A percentile compares a stretch with the other conserved stretches of the same genome.
These are phyloP conservation scores for Nitzschia sp. DNA, from an alignment of 108 stramenopile genomes.

Conservation along the genomic window DNA sequence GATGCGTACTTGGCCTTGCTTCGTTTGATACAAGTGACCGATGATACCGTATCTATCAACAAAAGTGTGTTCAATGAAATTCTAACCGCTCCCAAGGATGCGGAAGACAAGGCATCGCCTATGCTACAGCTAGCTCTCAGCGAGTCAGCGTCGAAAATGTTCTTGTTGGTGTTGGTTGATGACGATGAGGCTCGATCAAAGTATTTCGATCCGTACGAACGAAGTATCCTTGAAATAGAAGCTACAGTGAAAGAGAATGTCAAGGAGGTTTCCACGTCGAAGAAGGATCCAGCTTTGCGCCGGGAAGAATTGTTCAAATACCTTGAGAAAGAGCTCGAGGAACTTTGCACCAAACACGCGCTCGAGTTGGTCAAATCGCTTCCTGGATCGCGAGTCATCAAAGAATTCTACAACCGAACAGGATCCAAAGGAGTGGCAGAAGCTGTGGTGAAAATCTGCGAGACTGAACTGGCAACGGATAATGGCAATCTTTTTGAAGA, in stretches of 20 bases:
- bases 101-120: conserved; percentile 8
- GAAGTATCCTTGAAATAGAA: conserved; percentile 63
- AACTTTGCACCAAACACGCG: conserved; percentile 72
- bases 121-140: conserved; percentile 70
- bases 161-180: conserved; percentile 77
- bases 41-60: conserved; percentile 93
- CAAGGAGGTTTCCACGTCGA: conserved; percentile 69
- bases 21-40: conserved; percentile 85
- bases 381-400: conserved; percentile 78
- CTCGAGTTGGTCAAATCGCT: conserved; percentile 72
- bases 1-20: conserved; percentile 92
- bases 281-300: conserved; percentile 84
- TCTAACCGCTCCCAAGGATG: conserved; percentile 23
- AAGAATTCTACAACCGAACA: conserved; percentile 69
- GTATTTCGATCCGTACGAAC: conserved; percentile 90
- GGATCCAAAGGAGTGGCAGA: conserved; percentile 41
- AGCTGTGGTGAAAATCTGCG: conserved; percentile 57
- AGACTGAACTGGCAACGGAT: conserved; percentile 17
- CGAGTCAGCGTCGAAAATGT: conserved; percentile 86
- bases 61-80: conserved; percentile 88
- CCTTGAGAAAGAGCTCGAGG: conserved; percentile 62
- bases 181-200: conserved; percentile 58
- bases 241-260: conserved; percentile 47
- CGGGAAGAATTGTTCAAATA: conserved; percentile 80
- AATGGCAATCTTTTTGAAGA: conserved; percentile 67